These are phyloP conservation scores for Berkeleyomyces basicola DNA, from an alignment of 2,329 filamentous ascomycete genomes.

Conservation along the genomic window DNA sequence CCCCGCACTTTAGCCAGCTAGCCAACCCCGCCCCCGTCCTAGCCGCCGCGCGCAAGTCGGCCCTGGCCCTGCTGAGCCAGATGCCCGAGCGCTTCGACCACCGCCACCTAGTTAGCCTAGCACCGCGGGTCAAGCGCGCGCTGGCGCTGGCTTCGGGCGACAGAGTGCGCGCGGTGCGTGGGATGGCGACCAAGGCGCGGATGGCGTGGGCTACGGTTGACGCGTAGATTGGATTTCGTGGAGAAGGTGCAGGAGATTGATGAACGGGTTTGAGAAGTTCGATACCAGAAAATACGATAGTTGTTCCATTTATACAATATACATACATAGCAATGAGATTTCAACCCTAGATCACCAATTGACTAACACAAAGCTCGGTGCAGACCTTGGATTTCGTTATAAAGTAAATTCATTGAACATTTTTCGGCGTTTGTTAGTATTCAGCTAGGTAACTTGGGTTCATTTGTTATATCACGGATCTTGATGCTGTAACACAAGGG, in stretches of 20 bases:
- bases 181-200: conserved; percentile 31
- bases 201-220: conserved; percentile 27
- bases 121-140: conserved; percentile 28
- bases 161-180: conserved; percentile 34
- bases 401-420: no score
- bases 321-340: neutral
- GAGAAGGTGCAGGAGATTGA: conserved; percentile 18
- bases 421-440: neutral
- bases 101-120: conserved; percentile 28
- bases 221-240: neutral
- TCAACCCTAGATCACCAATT: neutral
- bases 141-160: conserved; percentile 37
- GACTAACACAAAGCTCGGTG: neutral
- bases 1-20: conserved; percentile 13
- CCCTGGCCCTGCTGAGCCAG: conserved; percentile 27
- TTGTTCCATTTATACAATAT: neutral
- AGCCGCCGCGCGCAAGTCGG: conserved; percentile 3
- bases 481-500: neutral
- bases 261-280: conserved; percentile 11
- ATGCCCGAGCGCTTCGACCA: conserved; percentile 34
- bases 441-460: neutral
- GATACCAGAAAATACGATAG: neutral
- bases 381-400: no score
- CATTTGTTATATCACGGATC: neutral
- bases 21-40: neutral